These are phyloP conservation scores for Sugiyamaella chiloensis DNA, from an alignment of 805 yeast species.

Conservation along the genomic window DNA sequence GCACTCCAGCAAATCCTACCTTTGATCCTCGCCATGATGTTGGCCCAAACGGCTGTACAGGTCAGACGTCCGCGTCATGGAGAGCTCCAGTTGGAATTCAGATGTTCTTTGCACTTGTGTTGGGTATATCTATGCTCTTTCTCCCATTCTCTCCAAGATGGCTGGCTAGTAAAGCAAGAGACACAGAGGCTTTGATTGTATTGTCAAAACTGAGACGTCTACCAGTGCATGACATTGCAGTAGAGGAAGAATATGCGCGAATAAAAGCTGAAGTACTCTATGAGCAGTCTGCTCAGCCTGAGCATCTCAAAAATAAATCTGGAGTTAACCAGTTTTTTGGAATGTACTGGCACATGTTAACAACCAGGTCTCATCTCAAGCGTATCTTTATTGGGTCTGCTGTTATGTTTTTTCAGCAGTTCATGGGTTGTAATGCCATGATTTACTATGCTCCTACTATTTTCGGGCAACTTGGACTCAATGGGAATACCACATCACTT, in stretches of 20 bases:
- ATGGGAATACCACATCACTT: constrained; percentile 26
- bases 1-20: constrained; percentile 4
- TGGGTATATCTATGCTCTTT: constrained; percentile 46
- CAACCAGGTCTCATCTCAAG: constrained; percentile 46
- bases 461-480: constrained; percentile 53
- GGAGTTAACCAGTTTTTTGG: constrained; percentile 38
- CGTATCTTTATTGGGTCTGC: constrained; percentile 45
- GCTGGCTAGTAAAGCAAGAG: constrained; percentile 62
- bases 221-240: constrained; percentile 33
- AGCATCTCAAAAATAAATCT: constrained; percentile 33
- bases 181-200: constrained; percentile 57
- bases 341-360: constrained; percentile 46
- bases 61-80: constrained; percentile 40
- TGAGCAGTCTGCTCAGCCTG: constrained; percentile 14
- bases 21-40: constrained; percentile 8
- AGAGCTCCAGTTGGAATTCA: constrained; percentile 59
- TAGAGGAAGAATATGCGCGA: constrained; percentile 6
- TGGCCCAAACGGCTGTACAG: constrained; percentile 1
- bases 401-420: constrained; percentile 45
- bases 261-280: constrained; percentile 34
- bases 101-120: constrained; percentile 29
- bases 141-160: constrained; percentile 90
- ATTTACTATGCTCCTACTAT: constrained; percentile 60
- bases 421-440: constrained; percentile 64
- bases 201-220: constrained; percentile 43